Percentiles rank a stretch among this genome's conserved stretches.
phyloP scores from a whole-genome alignment of 108 stramenopile genomes.

The Nannochloropsis salina region DNA sequence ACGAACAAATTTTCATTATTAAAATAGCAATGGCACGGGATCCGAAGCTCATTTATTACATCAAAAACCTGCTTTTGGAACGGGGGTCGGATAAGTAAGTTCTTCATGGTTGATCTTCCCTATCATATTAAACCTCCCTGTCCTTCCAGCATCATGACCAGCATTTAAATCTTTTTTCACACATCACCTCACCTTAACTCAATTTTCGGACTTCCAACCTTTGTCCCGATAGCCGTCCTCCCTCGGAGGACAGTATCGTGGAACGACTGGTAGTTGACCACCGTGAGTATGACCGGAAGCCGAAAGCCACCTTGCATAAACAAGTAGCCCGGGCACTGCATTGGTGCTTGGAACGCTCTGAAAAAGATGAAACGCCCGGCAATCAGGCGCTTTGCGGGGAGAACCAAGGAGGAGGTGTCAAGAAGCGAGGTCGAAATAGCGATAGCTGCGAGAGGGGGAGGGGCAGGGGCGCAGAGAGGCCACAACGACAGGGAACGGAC shows the following conservation, averaged over 20 bases:
- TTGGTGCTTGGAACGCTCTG: not conserved
- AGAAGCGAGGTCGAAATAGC: no score
- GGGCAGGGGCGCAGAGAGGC: no score
- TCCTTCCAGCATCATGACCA: not conserved
- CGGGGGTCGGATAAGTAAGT: not conserved
- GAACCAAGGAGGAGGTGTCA: not conserved
- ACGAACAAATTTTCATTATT: no score
- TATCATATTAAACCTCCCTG: not conserved
- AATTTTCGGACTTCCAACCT: not conserved
- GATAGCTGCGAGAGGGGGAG: no score
- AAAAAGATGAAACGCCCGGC: not conserved
- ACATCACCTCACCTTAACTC: not conserved
- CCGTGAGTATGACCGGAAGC: slow-evolving; percentile 1
- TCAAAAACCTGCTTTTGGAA: not conserved
- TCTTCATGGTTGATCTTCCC: not conserved
- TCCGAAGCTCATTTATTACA: not conserved
- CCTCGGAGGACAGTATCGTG: not conserved
- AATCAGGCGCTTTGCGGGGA: not conserved
- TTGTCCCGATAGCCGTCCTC: not conserved
- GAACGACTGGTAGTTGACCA: not conserved
- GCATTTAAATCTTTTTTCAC: not conserved
- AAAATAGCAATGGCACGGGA: not conserved
- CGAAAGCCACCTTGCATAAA: slow-evolving; percentile 11
- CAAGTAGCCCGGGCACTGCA: not conserved
- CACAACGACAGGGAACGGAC: no score